Conservation (phyloP, 495 filamentous ascomycete species). For the Collariella sp. region DNA sequence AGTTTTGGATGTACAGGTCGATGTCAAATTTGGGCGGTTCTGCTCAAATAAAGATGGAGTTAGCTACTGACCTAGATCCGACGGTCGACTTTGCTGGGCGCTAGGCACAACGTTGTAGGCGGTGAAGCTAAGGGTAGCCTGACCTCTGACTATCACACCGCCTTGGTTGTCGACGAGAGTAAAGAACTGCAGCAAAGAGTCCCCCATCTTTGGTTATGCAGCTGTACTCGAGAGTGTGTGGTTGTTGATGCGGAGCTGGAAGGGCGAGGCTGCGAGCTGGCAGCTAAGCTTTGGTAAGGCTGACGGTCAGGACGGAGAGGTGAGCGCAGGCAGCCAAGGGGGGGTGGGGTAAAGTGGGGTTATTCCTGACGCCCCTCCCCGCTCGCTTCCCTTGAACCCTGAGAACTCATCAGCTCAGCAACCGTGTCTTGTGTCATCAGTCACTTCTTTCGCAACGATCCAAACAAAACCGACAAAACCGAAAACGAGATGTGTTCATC, state of each 20-base stretch:
- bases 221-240: background rate
- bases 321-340: slow-evolving; percentile 1
- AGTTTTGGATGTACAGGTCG: slow-evolving; percentile 85
- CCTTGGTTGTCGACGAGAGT: slow-evolving; percentile 37
- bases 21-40: slow-evolving; percentile 87
- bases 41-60: slow-evolving; percentile 23
- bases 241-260: background rate
- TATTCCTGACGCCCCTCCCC: background rate
- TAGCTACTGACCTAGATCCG: background rate
- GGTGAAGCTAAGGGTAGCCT: background rate
- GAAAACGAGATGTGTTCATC: too few species aligned
- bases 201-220: slow-evolving; percentile 16
- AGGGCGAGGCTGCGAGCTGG: background rate
- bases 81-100: background rate
- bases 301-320: slow-evolving; percentile 4
- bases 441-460: too few species aligned
- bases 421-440: too few species aligned
- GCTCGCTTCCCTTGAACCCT: background rate
- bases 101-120: background rate
- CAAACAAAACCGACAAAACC: too few species aligned
- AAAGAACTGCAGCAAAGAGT: slow-evolving; percentile 34
- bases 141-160: slow-evolving; percentile 41
- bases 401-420: too few species aligned
- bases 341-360: slow-evolving; percentile 4
- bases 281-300: slow-evolving; percentile 13